phyloP scores from a whole-genome alignment of 148 eudicot species.

The Spergularia marina region DNA sequence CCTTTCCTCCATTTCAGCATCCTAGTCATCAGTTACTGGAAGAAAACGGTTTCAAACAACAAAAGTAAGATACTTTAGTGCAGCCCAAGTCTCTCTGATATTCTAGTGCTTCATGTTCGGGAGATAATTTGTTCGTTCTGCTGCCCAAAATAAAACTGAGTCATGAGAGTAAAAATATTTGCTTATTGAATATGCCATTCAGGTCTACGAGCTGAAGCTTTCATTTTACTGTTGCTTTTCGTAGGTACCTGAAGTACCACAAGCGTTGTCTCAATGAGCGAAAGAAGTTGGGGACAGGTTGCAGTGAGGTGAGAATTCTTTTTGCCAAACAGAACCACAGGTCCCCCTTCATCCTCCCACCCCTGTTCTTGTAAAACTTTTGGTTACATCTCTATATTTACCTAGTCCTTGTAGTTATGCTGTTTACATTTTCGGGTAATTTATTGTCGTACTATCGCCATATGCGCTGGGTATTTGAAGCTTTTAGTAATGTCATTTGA shows the following conservation, averaged over 20 bases:
- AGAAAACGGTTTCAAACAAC: slow-evolving; percentile 94
- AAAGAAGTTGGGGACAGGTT: slow-evolving; percentile 80
- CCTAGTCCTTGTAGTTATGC: neutral
- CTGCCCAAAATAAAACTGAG: neutral
- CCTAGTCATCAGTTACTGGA: slow-evolving; percentile 91
- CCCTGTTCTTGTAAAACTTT: neutral
- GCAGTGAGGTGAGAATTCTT: slow-evolving; percentile 71
- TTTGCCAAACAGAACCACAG: neutral
- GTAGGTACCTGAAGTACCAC: slow-evolving; percentile 81
- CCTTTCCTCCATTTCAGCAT: slow-evolving; percentile 91
- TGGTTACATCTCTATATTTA: neutral
- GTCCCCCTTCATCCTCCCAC: neutral
- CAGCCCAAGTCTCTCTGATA: neutral
- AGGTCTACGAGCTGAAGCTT: neutral
- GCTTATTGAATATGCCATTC: neutral
- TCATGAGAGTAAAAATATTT: neutral
- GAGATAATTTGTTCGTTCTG: neutral
- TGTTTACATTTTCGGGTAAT: neutral
- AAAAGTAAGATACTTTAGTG: slow-evolving; percentile 47
- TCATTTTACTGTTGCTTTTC: slow-evolving; percentile 25
- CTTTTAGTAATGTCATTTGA: neutral
- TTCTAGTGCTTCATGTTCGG: too few relatives aligned
- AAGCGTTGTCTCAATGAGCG: slow-evolving; percentile 81
- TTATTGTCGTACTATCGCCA: neutral
- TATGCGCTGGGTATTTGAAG: neutral